Conservation (phyloP, 2,329 filamentous ascomycete species). For the Beauveria brongniartii region DNA sequence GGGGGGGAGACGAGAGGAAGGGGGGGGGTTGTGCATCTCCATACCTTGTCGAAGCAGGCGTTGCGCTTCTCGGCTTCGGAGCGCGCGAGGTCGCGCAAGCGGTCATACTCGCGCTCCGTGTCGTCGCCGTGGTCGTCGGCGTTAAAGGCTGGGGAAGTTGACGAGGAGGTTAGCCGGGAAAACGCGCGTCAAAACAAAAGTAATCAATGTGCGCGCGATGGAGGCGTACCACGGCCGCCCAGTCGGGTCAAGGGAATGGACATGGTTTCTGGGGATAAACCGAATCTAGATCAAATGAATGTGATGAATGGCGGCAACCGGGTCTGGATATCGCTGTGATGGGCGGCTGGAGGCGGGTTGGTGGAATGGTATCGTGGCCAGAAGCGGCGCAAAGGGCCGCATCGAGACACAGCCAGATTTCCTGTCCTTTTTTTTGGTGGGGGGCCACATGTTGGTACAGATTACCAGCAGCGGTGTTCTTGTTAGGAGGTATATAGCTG, state of each 20-base stretch:
- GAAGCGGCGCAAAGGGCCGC: no score
- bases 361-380: no score
- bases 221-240: constrained; percentile 36
- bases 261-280: constrained; percentile 18
- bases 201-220: neutral
- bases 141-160: constrained; percentile 56
- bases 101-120: constrained; percentile 83
- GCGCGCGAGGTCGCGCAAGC: constrained; percentile 74
- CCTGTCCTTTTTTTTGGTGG: no score
- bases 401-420: no score
- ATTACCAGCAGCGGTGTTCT: no score
- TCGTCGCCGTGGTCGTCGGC: constrained; percentile 53
- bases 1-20: neutral
- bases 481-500: no score
- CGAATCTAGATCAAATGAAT: no score
- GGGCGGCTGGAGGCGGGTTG: neutral
- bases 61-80: constrained; percentile 72
- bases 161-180: neutral
- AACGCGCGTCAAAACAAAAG: neutral
- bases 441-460: no score
- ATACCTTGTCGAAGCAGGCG: constrained; percentile 65
- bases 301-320: neutral
- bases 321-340: neutral
- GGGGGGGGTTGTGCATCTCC: constrained; percentile 12
- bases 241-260: constrained; percentile 36